Conservation (phyloP, 805 yeast genomes). For the Candida ponderosae region DNA sequence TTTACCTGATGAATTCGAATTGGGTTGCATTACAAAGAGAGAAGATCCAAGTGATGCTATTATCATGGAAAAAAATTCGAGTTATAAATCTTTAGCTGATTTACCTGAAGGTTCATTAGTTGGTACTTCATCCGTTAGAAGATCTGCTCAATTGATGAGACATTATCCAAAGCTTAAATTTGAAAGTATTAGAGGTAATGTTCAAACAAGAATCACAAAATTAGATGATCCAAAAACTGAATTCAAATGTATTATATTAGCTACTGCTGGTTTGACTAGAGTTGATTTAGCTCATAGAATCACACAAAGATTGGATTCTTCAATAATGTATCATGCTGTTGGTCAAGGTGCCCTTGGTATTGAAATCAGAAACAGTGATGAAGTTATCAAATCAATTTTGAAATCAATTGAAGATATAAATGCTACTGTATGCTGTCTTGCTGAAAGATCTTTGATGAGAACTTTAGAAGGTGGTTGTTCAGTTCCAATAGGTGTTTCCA, state of each 20-base stretch:
- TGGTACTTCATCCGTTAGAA: constrained; percentile 90
- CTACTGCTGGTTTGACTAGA: constrained; percentile 86
- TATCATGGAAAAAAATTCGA: constrained; percentile 59
- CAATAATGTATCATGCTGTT: constrained; percentile 89
- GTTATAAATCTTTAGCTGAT: constrained; percentile 58
- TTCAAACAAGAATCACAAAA: constrained; percentile 73
- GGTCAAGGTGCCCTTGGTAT: constrained; percentile 99
- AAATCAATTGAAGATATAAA: constrained; percentile 55
- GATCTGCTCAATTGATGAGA: constrained; percentile 84
- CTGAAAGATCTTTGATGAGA: constrained; percentile 84
- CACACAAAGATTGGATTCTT: constrained; percentile 58
- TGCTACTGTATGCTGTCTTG: constrained; percentile 69
- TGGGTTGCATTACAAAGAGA: constrained; percentile 81
- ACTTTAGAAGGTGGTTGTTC: constrained; percentile 96
- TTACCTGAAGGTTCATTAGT: constrained; percentile 81
- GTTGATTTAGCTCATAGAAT: constrained; percentile 68
- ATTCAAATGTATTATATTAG: constrained; percentile 72
- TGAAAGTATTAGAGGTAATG: constrained; percentile 81
- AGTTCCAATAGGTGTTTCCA: constrained; percentile 89
- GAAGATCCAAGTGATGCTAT: constrained; percentile 94
- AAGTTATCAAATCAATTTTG: constrained; percentile 49
- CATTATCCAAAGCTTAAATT: constrained; percentile 69
- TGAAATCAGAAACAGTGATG: constrained; percentile 73
- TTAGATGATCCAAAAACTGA: constrained; percentile 64
- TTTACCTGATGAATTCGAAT: constrained; percentile 80